Evolutionary conservation across 768 basidiomycete species (phyloP), one percentile per base, ranked within the genome.

Genomic region (Xerocomus brunneocitrinus): DNA sequence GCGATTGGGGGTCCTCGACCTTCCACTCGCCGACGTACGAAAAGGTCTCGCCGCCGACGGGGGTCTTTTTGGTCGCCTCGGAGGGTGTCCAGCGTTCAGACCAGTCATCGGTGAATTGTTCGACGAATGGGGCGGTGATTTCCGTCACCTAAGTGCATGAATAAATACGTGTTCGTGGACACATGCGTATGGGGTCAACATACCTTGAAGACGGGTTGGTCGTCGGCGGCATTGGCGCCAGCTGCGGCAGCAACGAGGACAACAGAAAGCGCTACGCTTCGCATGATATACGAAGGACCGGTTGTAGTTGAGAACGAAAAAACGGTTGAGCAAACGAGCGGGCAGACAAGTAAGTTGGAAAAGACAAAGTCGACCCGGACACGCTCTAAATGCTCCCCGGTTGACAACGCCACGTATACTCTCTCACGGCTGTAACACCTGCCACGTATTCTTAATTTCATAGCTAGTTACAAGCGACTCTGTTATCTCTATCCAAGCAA

Each of bases 1-100:
- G 80, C 56, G 77, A 75, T 36, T 85, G 73, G 49, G 95, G 85
- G 43, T 94, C 91, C 74, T 98, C 95, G 64, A 98, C 92, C 61
- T 85, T 79, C 97, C 97, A 99, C 68, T 92, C 83, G 66, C 97
- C 97, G 67, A 98, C 94, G 71, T 98, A 97, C 67, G 88, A 91
- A 78, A 94, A 97, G 36, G 86, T 98, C 79, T 99, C 97, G 59
- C 89, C 85, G 58, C 93, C 91, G 52, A 91, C 91, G 47, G 92
- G 87, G 13, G 93, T 95, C 83, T 95, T 94, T 81, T 98, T 98
- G 61, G 94, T 98, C 8, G 97, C 97, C 69, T 93, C 87, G 5
- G 95, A 98, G 35, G 95, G 86, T 47, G 91, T 93, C 95, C 97
- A 99, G 52, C 95, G 89, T 58, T 87, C 79, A 12, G 85, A 66